A percentile compares a stretch with the other conserved stretches of the same genome.
These are phyloP conservation scores for Pezicula carpinea DNA, from an alignment of 2,329 filamentous ascomycete genomes.

Conservation along the genomic window DNA sequence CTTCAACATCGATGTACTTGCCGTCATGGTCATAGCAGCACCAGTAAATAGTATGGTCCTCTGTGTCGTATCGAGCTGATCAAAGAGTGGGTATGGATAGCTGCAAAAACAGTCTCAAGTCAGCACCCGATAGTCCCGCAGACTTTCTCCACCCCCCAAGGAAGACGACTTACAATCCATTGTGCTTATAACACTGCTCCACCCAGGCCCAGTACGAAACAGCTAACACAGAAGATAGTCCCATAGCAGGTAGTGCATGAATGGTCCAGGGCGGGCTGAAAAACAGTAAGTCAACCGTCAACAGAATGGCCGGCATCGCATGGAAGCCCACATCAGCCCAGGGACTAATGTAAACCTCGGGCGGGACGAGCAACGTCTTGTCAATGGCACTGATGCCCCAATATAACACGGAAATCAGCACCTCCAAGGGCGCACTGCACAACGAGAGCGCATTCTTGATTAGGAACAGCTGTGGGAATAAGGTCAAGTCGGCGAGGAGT, in stretches of 20 bases:
- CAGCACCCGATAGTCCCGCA: not conserved
- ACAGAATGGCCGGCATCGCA: conserved; percentile 58
- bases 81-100: conserved; percentile 87
- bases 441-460: conserved; percentile 65
- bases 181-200: conserved; percentile 63
- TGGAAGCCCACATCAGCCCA: conserved; percentile 61
- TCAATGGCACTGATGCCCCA: conserved; percentile 62
- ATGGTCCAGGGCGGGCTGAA: conserved; percentile 71
- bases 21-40: conserved; percentile 67
- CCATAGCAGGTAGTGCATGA: conserved; percentile 52
- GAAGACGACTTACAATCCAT: conserved; percentile 50
- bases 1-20: conserved; percentile 64
- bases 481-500: conserved; percentile 59
- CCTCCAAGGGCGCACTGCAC: conserved; percentile 63
- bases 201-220: conserved; percentile 75
- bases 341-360: conserved; percentile 50
- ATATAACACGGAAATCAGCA: conserved; percentile 67
- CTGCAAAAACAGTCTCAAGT: conserved; percentile 33
- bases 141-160: not conserved
- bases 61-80: conserved; percentile 58
- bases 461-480: conserved; percentile 53
- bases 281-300: conserved; percentile 61
- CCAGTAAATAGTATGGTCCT: conserved; percentile 64
- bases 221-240: conserved; percentile 53
- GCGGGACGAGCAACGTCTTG: conserved; percentile 44